A percentile compares a stretch with the other conserved stretches of the same genome.
phyloP scores from a whole-genome alignment of 208 protist genomes.

The Entamoeba nuttalli region DNA sequence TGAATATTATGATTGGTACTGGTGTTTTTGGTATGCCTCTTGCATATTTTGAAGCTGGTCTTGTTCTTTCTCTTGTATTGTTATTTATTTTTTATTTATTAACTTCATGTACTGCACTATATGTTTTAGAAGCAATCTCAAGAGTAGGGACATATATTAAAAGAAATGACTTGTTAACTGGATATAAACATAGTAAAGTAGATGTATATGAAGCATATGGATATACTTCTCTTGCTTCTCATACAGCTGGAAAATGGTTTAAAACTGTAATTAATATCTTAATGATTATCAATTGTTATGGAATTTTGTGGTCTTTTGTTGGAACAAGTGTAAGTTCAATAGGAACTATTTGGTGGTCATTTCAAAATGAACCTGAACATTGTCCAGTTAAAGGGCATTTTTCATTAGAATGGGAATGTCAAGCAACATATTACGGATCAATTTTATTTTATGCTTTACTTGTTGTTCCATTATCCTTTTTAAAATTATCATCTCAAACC shows the following conservation, averaged over 20 bases:
- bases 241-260: not conserved
- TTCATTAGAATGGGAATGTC: not conserved
- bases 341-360: not conserved
- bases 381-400: not conserved
- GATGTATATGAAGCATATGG: not conserved
- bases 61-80: not conserved
- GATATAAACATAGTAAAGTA: not conserved
- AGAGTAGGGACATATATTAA: not conserved
- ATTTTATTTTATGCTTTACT: not conserved
- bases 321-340: not conserved
- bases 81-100: not conserved
- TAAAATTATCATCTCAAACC: not conserved
- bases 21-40: not conserved
- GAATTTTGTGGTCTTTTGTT: not conserved
- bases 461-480: not conserved
- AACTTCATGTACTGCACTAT: not conserved
- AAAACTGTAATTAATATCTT: not conserved
- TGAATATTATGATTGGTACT: not conserved
- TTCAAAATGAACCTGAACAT: not conserved
- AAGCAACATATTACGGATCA: not conserved
- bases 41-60: not conserved
- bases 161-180: not conserved
- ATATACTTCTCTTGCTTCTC: not conserved
- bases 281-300: not conserved
- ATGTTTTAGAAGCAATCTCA: not conserved